Conservation (phyloP, 306 rosid species). For the Lathyrus oleraceus region DNA sequence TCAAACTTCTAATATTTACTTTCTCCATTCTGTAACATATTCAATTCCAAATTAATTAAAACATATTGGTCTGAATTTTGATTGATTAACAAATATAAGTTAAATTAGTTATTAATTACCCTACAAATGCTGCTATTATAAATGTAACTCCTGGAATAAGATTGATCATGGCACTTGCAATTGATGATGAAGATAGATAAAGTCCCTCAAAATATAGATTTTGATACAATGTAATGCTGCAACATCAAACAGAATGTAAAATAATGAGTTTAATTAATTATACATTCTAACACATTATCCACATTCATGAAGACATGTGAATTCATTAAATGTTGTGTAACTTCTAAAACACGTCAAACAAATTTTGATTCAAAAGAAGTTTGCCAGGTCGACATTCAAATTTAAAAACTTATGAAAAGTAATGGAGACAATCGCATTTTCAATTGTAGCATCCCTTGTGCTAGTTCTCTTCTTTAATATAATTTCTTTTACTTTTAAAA, state of each 20-base stretch:
- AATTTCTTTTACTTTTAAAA: no score
- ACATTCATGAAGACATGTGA: no score
- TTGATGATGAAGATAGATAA: conserved; percentile 47
- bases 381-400: no score
- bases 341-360: no score
- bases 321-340: no score
- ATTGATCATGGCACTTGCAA: conserved; percentile 55
- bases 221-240: conserved; percentile 47
- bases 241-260: neutral
- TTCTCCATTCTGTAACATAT: conserved; percentile 42
- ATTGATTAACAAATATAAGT: neutral
- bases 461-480: no score
- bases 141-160: conserved; percentile 63
- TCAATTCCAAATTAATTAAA: neutral
- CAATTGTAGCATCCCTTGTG: no score
- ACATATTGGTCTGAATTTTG: neutral
- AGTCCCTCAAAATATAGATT: conserved; percentile 51
- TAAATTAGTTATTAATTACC: conserved; percentile 29
- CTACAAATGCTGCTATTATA: conserved; percentile 43
- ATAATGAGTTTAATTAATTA: no score
- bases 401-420: no score
- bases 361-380: no score
- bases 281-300: neutral
- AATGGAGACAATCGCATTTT: no score
- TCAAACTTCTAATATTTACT: conserved; percentile 39